A percentile compares a stretch with the other conserved stretches of the same genome.
These are phyloP conservation scores for Aspergillus pseudoterreus DNA, from an alignment of 2,329 filamentous ascomycete species.

Conservation along the genomic window DNA sequence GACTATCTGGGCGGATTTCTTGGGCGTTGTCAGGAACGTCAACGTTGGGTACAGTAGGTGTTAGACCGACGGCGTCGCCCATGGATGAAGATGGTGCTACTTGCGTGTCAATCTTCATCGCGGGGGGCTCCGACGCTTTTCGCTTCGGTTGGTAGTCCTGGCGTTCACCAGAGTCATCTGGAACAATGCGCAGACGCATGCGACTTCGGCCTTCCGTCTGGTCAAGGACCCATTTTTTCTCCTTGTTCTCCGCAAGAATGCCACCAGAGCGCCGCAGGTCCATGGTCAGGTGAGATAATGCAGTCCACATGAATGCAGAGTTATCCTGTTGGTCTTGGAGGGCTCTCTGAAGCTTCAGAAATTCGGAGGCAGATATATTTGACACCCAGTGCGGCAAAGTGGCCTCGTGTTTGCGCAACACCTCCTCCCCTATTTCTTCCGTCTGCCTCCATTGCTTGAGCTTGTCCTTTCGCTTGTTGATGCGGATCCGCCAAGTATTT, in stretches of 20 bases:
- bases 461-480: conserved; percentile 74
- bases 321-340: conserved; percentile 94
- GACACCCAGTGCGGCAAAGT: conserved; percentile 89
- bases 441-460: conserved; percentile 76
- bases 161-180: conserved; percentile 65
- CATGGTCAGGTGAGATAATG: conserved; percentile 73
- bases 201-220: conserved; percentile 93
- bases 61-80: conserved; percentile 39
- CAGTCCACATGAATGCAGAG: conserved; percentile 68
- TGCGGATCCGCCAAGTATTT: conserved; percentile 67
- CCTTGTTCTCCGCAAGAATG: conserved; percentile 64
- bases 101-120: conserved; percentile 46
- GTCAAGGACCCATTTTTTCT: conserved; percentile 84
- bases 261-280: conserved; percentile 77
- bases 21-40: conserved; percentile 30
- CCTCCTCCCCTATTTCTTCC: conserved; percentile 64
- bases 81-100: conserved; percentile 33
- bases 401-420: conserved; percentile 76
- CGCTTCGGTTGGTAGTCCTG: conserved; percentile 83
- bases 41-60: conserved; percentile 30
- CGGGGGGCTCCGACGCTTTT: conserved; percentile 55
- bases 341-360: conserved; percentile 83
- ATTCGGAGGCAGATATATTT: conserved; percentile 89
- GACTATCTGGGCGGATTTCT: conserved; percentile 33
- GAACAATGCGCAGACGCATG: conserved; percentile 83